Evolutionary conservation across 1,139 yeast genomes (phyloP).

Genomic region (Blastobotrys capitulatus): DNA sequence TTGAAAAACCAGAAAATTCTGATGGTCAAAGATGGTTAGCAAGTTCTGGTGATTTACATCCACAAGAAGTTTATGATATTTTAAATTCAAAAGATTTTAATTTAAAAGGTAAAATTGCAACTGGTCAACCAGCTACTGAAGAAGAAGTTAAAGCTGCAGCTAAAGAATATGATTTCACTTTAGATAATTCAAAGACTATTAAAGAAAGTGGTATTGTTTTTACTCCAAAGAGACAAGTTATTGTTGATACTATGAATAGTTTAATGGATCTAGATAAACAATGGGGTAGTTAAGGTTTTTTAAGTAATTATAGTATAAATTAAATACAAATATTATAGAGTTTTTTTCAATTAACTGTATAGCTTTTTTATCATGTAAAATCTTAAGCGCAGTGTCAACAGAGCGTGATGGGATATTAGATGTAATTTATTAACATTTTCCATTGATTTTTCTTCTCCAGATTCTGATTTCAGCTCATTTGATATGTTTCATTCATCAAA

Average conservation of each 20-base stretch:
- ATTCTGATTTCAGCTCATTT: too few relatives aligned
- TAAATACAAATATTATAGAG: too few relatives aligned
- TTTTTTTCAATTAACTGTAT: too few relatives aligned
- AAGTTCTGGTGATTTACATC: not conserved
- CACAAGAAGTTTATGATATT: not conserved
- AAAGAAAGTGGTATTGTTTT: not conserved
- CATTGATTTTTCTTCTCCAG: too few relatives aligned
- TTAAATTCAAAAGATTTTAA: not conserved
- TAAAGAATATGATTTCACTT: not conserved
- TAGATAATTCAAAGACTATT: not conserved
- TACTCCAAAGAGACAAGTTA: not conserved
- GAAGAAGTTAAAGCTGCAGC: not conserved
- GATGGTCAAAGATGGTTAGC: not conserved
- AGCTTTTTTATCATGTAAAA: too few relatives aligned
- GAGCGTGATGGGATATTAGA: too few relatives aligned
- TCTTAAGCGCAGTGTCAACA: too few relatives aligned
- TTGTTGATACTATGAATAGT: not conserved
- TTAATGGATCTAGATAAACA: not conserved
- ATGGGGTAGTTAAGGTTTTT: not conserved
- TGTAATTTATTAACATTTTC: too few relatives aligned
- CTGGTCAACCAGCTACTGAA: not conserved
- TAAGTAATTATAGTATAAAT: too few relatives aligned
- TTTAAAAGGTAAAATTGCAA: not conserved
- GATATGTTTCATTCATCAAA: too few relatives aligned
- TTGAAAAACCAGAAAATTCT: not conserved